These are phyloP conservation scores for Gigaspora rosea DNA, from an alignment of 192 early-diverging fungal species.

Conservation along the genomic window DNA sequence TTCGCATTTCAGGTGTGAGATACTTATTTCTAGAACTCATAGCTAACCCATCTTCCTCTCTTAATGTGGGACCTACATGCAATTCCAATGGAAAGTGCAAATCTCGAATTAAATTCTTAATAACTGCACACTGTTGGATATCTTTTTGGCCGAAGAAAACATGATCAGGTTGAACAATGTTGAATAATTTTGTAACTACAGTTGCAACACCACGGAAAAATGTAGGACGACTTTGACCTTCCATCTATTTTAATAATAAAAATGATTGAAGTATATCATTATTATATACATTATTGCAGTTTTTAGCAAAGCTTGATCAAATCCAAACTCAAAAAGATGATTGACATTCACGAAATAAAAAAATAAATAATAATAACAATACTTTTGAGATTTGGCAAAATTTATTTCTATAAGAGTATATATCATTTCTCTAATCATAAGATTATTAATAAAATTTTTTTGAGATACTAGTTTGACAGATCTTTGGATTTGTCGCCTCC, in stretches of 20 bases:
- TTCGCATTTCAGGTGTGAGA: slow-evolving; percentile 69
- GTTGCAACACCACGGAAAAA: slow-evolving; percentile 98
- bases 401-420: no score
- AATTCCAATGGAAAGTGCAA: slow-evolving; percentile 77
- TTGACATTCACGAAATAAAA: no score
- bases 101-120: slow-evolving; percentile 81
- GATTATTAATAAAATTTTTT: no score
- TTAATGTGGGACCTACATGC: slow-evolving; percentile 69
- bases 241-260: slow-evolving; percentile 53
- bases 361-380: no score
- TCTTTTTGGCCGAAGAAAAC: slow-evolving; percentile 98
- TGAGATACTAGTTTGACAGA: no score
- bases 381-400: no score
- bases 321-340: no score
- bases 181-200: slow-evolving; percentile 91
- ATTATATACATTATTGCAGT: neutral
- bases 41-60: slow-evolving; percentile 85
- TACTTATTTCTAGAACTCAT: slow-evolving; percentile 91
- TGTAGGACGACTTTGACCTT: slow-evolving; percentile 88
- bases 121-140: slow-evolving; percentile 87
- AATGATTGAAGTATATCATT: neutral
- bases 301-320: no score
- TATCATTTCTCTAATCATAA: no score
- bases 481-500: no score
- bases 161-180: slow-evolving; percentile 78